Evolutionary conservation across 2,329 filamentous ascomycete genomes (phyloP).

Genomic region (Diaporthe sp.): DNA sequence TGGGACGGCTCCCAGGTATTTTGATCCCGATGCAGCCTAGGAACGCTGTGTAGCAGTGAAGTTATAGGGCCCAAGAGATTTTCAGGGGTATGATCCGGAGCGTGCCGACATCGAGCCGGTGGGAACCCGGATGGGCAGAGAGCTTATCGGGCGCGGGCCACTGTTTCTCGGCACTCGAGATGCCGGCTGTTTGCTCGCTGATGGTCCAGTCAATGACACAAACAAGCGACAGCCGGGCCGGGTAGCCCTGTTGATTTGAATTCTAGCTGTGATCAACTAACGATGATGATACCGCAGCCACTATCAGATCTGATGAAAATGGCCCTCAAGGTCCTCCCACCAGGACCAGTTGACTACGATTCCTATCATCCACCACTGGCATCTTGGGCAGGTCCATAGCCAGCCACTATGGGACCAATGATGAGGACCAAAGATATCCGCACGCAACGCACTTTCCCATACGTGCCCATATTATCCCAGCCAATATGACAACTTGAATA

Average conservation of each 20-base stretch:
- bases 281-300: no score
- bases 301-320: no score
- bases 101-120: constrained; percentile 21
- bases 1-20: background rate
- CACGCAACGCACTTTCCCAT: no score
- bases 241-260: background rate
- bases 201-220: background rate
- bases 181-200: background rate
- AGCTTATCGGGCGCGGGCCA: constrained; percentile 29
- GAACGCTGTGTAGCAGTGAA: background rate
- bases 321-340: background rate
- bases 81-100: background rate
- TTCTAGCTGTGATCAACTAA: background rate
- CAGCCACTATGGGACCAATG: no score
- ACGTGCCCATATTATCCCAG: no score
- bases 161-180: background rate
- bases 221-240: constrained; percentile 11
- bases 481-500: no score
- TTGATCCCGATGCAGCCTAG: background rate
- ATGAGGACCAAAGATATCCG: background rate
- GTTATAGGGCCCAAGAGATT: constrained; percentile 16
- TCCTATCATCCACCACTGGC: background rate
- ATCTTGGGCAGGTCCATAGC: no score
- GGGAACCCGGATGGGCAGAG: constrained; percentile 13
- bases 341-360: background rate